phyloP scores from a whole-genome alignment of 176 grass and related monocot species.

The Puya raimondii region DNA sequence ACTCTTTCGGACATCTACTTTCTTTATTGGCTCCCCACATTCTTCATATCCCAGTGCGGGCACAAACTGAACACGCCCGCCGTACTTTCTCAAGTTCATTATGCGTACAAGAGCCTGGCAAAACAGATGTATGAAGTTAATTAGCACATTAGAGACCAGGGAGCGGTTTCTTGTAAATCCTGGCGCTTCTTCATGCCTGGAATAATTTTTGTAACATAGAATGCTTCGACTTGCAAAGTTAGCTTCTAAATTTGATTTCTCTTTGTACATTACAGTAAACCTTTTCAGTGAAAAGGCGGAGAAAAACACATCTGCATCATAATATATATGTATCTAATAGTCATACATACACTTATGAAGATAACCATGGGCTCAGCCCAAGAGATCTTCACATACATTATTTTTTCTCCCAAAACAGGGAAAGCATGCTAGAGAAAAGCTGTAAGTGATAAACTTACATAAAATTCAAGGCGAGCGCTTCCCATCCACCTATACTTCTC shows the following conservation, averaged over 20 bases:
- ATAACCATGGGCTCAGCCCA: too few species aligned
- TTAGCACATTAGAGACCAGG: neutral
- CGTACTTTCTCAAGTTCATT: constrained; percentile 63
- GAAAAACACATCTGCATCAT: too few species aligned
- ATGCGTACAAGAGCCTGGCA: constrained; percentile 57
- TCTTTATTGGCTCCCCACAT: constrained; percentile 42
- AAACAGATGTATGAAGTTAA: neutral
- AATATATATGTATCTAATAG: too few species aligned
- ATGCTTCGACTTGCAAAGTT: too few species aligned
- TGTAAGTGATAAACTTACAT: constrained; percentile 31
- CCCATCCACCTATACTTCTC: constrained; percentile 99
- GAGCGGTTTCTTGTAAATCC: neutral
- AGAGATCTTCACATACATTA: neutral
- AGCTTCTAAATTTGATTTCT: too few species aligned
- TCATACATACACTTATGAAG: too few species aligned
- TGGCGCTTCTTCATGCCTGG: neutral
- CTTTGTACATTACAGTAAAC: too few species aligned
- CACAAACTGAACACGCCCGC: constrained; percentile 55
- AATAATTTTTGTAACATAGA: neutral
- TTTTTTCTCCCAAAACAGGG: neutral
- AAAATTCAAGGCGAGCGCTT: constrained; percentile 81
- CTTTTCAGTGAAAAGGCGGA: too few species aligned
- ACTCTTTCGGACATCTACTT: constrained; percentile 20
- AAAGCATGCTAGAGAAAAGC: neutral
- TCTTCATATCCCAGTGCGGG: constrained; percentile 75